Percentiles rank a stretch among this genome's conserved stretches.
Conservation (phyloP, 2,329 filamentous ascomycete genomes). For the Beauveria medogensis region DNA sequence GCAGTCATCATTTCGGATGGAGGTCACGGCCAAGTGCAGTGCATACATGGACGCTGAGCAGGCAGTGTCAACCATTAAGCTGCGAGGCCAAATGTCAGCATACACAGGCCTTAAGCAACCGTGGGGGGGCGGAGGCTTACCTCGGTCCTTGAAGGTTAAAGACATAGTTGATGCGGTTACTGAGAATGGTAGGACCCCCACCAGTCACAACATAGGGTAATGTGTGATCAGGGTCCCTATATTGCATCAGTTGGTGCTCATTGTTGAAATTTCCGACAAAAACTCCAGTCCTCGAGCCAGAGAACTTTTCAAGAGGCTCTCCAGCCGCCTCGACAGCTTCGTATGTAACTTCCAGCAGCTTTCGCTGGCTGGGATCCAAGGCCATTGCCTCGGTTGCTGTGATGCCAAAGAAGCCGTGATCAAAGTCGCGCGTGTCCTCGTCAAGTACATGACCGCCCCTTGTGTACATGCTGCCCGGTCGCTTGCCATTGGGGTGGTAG, state of each 20-base stretch:
- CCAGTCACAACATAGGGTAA: constrained; percentile 27
- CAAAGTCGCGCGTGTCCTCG: not conserved
- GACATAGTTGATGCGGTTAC: constrained; percentile 27
- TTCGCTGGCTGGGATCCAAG: not conserved
- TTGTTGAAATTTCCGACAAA: constrained; percentile 23
- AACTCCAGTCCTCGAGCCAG: constrained; percentile 19
- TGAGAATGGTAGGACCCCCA: constrained; percentile 19
- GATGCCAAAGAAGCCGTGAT: not conserved
- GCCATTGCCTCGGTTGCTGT: not conserved
- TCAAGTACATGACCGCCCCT: not conserved
- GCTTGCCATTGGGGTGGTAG: not conserved
- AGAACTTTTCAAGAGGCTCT: constrained; percentile 9
- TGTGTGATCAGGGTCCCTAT: constrained; percentile 22
- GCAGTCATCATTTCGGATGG: constrained; percentile 22
- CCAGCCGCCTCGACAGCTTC: constrained; percentile 4
- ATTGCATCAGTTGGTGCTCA: constrained; percentile 18
- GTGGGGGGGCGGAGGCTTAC: not conserved
- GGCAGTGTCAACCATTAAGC: constrained; percentile 30
- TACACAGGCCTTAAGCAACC: too few relatives aligned
- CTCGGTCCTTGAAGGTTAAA: constrained; percentile 27
- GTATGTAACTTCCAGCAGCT: not conserved
- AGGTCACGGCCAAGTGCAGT: constrained; percentile 26
- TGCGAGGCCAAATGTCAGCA: constrained; percentile 3
- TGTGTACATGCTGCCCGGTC: not conserved
- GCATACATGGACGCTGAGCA: constrained; percentile 28